A percentile compares a stretch with the other conserved stretches of the same genome.
These are phyloP conservation scores for Hypomyces rosellus DNA, from an alignment of 2,329 filamentous ascomycete genomes.

Conservation along the genomic window DNA sequence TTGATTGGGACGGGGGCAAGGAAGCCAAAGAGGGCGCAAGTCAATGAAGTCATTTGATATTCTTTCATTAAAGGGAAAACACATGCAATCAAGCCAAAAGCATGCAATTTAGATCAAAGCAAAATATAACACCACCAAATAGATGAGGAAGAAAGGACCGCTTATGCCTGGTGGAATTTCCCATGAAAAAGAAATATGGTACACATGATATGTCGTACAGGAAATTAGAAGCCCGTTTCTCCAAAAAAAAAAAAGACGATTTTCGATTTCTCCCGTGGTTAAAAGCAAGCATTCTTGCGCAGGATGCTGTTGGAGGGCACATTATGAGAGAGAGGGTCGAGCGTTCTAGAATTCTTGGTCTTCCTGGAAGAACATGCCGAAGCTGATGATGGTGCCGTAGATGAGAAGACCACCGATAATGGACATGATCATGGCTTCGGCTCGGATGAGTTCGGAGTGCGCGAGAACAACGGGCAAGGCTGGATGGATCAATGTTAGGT, in stretches of 20 bases:
- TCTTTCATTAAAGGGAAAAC: background rate
- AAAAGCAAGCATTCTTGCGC: background rate
- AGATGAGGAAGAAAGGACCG: constrained; percentile 2
- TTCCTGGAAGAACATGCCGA: constrained; percentile 96
- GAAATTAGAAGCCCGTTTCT: background rate
- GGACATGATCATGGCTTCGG: constrained; percentile 91
- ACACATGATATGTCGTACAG: constrained; percentile 10
- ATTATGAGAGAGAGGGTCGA: background rate
- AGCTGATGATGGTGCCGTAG: constrained; percentile 97
- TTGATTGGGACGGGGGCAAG: background rate
- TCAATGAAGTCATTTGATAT: background rate
- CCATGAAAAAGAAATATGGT: constrained; percentile 1
- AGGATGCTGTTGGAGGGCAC: too few relatives aligned
- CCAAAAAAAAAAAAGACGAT: background rate
- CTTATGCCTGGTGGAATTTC: constrained; percentile 9
- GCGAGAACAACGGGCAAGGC: constrained; percentile 84
- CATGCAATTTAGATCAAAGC: background rate
- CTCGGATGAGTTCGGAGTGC: constrained; percentile 74
- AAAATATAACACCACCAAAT: background rate
- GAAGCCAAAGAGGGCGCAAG: background rate
- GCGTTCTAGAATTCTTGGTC: constrained; percentile 79
- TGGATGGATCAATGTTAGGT: constrained; percentile 38
- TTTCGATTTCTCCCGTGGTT: background rate
- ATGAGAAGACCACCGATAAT: constrained; percentile 88
- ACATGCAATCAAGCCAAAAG: background rate